These are phyloP conservation scores for Candida ovalis DNA, from an alignment of 805 yeast genomes.

Conservation along the genomic window DNA sequence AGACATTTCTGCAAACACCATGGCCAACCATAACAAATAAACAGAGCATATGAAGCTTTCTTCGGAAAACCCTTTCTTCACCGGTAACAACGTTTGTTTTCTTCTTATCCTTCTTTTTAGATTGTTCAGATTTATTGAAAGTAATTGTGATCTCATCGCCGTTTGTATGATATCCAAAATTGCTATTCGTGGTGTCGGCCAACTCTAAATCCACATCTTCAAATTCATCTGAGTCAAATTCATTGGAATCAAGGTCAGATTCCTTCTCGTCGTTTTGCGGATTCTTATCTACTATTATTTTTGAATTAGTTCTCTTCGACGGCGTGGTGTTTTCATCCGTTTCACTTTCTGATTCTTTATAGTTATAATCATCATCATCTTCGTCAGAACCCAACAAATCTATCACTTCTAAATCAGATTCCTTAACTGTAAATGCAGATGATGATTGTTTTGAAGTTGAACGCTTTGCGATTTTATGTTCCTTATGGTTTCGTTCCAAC, in stretches of 20 bases:
- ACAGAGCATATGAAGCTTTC: constrained; percentile 53
- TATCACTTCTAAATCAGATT: not conserved
- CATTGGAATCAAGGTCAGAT: constrained; percentile 7
- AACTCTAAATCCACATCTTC: constrained; percentile 35
- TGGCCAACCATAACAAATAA: constrained; percentile 60
- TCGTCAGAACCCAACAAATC: constrained; percentile 4
- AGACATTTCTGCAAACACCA: constrained; percentile 63
- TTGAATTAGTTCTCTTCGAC: too few species aligned
- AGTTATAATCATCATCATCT: constrained; percentile 11
- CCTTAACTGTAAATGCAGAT: not conserved
- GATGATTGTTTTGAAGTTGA: not conserved
- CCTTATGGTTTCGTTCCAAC: not conserved
- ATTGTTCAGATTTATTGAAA: constrained; percentile 13
- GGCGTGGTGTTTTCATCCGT: too few species aligned
- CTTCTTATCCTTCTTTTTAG: constrained; percentile 28
- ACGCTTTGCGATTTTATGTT: not conserved
- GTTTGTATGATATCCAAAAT: constrained; percentile 6
- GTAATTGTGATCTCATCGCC: constrained; percentile 22
- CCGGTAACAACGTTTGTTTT: constrained; percentile 37
- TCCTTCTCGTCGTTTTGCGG: constrained; percentile 10
- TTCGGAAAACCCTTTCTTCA: constrained; percentile 55
- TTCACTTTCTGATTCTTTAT: not conserved
- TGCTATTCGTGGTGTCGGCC: not conserved
- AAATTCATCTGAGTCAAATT: constrained; percentile 36
- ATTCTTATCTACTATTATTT: too few species aligned